A percentile compares a stretch with the other conserved stretches of the same genome.
Evolutionary conservation across 192 early-diverging fungal genomes (phyloP).

Genomic region (Cetraspora pellucida): DNA sequence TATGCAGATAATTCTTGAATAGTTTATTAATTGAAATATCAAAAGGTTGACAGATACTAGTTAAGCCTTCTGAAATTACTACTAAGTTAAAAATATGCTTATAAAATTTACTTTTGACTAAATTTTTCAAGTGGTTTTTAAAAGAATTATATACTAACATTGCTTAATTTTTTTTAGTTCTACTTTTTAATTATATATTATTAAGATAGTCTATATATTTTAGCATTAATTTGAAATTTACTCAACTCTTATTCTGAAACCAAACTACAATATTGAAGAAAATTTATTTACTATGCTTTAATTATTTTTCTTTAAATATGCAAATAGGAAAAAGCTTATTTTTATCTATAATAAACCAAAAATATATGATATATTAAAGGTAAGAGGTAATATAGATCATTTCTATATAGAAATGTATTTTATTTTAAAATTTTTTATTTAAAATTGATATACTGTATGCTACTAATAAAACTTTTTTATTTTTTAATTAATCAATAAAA

Average conservation of each 20-base stretch:
- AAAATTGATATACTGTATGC: too few relatives aligned
- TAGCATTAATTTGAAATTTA: background rate
- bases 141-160: conserved; percentile 9
- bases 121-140: background rate
- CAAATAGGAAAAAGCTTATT: background rate
- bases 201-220: background rate
- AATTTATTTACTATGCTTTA: background rate
- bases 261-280: background rate
- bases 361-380: background rate
- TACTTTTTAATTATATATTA: background rate
- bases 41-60: conserved; percentile 14
- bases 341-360: background rate
- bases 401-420: too few relatives aligned
- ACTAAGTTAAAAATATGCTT: background rate
- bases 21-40: background rate
- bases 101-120: background rate
- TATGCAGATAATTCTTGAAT: background rate
- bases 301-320: conserved; percentile 14
- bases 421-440: too few relatives aligned
- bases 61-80: background rate
- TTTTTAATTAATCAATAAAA: too few relatives aligned
- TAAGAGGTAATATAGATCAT: too few relatives aligned
- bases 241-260: background rate
- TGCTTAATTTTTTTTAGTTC: background rate
- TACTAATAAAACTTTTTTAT: too few relatives aligned